Base-by-base conservation (phyloP, 345 rosid genomes). In the Lepidium africanum region DNA sequence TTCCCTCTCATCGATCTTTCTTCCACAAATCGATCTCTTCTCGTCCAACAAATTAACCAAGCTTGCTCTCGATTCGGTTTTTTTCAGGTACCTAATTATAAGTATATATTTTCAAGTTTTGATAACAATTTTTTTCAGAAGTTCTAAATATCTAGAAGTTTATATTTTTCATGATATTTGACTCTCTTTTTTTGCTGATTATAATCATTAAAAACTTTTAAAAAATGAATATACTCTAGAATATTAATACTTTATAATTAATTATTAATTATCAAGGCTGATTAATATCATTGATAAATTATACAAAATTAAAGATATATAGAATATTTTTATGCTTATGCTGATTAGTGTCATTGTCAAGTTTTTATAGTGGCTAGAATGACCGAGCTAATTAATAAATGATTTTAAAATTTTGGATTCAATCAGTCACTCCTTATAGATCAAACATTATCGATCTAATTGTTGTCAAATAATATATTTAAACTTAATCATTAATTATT, bases 1-100 rank as follows among this genome's bases (percentile, higher is more conserved):
- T 81, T 92, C 55, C 95, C 96, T 9, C 62, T 86, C 54, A 73
- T 92, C 65, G 95, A 92, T 72, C 69, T 92, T 33, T 79, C 84
- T 43, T 74, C 74, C 67, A 49, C 67, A 2, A 84, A 89, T 59
- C 63, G 84, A 52, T 51, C 79, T 71, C 76, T 14, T 14, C 52
- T 85, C 33, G 70, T 83, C 17, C 81, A 38, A 7, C 80, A 81
- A 70, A 50, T 85, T 41, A 78, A 56, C 5, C 75, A 77, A 36
- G 98, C 95, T 64, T 92, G 98, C 69, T 14, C 27, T 43, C 7
- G 66, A 9, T 81, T 70, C 4, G 96, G 98, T 0, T 89, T 89
- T 57, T 92, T 92, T 67, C 89, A 92, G 92, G 96, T 86, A 67
- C 55, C 8, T 38, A 45, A 10, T 25, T 23, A 45, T 17, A 48